These are phyloP conservation scores for Oldenlandia corymbosa DNA, from an alignment of 257 asterid genomes.

Conservation along the genomic window DNA sequence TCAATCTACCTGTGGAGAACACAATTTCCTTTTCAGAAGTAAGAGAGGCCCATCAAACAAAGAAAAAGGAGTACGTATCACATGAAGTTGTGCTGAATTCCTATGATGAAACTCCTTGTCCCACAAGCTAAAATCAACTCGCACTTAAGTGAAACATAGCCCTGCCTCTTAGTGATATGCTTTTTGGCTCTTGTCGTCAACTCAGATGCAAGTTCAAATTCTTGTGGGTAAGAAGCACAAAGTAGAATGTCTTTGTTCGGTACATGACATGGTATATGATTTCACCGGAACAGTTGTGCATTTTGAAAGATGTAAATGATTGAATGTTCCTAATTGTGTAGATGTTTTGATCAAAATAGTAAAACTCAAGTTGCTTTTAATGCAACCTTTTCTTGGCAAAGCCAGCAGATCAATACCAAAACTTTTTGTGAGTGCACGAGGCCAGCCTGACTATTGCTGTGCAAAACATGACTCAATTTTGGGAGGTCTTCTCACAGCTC, in stretches of 20 bases:
- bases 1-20: constrained; percentile 74
- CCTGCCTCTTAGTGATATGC: not conserved
- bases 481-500: not conserved
- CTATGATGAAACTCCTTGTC: constrained; percentile 18
- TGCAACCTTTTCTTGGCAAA: not conserved
- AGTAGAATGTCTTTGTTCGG: not conserved
- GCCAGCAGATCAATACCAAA: not conserved
- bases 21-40: constrained; percentile 59
- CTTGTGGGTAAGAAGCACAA: not conserved
- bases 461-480: not conserved
- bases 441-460: not conserved
- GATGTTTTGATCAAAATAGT: not conserved
- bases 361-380: constrained; percentile 2
- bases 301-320: constrained; percentile 4
- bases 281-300: not conserved
- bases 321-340: constrained; percentile 4
- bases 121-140: not conserved
- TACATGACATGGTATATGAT: not conserved
- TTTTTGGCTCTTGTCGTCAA: no score
- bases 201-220: not conserved
- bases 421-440: not conserved
- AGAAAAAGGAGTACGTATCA: constrained; percentile 45
- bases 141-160: not conserved
- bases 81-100: constrained; percentile 84
- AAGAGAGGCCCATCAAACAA: constrained; percentile 78